These are phyloP conservation scores for Alnus glutinosa DNA, from an alignment of 306 rosid genomes.

Conservation along the genomic window DNA sequence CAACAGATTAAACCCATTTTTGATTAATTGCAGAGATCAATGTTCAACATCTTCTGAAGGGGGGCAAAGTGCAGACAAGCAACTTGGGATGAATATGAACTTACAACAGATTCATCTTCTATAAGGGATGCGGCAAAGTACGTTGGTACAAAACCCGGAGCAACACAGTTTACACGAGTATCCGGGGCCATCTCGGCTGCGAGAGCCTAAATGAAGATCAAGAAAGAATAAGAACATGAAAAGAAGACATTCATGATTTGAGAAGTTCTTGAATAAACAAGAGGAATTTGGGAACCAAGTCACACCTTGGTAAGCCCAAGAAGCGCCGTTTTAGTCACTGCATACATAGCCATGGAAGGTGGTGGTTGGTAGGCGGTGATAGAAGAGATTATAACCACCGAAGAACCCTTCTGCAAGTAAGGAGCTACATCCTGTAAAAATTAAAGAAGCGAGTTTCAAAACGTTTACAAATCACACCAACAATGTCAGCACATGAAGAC, in stretches of 20 bases:
- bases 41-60: neutral
- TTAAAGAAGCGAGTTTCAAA: conserved; percentile 19
- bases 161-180: conserved; percentile 90
- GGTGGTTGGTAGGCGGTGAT: conserved; percentile 75
- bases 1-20: conserved; percentile 25
- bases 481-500: conserved; percentile 1
- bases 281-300: conserved; percentile 3
- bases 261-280: conserved; percentile 7
- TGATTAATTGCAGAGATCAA: neutral
- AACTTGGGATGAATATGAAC: conserved; percentile 22
- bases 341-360: conserved; percentile 88
- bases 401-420: conserved; percentile 73
- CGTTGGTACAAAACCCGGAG: conserved; percentile 97
- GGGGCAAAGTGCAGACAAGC: neutral
- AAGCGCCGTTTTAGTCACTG: conserved; percentile 97
- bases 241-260: conserved; percentile 1
- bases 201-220: conserved; percentile 61
- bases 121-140: conserved; percentile 71
- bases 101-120: conserved; percentile 45
- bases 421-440: conserved; percentile 69
- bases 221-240: conserved; percentile 26
- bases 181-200: conserved; percentile 82
- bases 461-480: neutral
- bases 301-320: conserved; percentile 86
- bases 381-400: conserved; percentile 84